phyloP scores from a whole-genome alignment of 345 rosid genomes.

The Bruguiera gymnorhiza region DNA sequence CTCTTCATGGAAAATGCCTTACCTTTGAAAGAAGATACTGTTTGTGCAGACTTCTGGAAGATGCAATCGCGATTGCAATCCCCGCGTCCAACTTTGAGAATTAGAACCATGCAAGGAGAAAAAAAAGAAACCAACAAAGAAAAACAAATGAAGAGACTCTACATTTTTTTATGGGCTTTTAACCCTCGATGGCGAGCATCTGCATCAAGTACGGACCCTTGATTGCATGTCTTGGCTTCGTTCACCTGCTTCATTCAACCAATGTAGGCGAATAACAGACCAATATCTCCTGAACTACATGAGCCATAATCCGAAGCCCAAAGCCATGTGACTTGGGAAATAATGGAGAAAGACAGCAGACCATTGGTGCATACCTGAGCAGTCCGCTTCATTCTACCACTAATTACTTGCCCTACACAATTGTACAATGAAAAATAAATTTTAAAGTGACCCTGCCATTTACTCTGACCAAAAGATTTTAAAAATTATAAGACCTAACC shows the following conservation, averaged over 20 bases:
- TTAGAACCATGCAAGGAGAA: background rate
- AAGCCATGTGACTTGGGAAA: background rate
- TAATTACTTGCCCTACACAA: background rate
- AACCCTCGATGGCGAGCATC: constrained; percentile 14
- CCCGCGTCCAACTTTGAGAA: constrained; percentile 4
- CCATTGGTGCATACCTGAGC: constrained; percentile 9
- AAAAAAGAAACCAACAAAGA: background rate
- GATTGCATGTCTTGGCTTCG: constrained; percentile 1
- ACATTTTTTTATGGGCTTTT: constrained; percentile 5
- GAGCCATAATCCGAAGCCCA: background rate
- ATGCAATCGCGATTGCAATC: background rate
- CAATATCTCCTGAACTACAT: no score
- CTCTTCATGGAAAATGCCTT: background rate
- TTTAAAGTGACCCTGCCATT: no score
- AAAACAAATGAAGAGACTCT: background rate
- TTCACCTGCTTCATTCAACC: constrained; percentile 22
- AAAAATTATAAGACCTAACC: no score
- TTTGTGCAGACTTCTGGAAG: constrained; percentile 12
- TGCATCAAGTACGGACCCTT: constrained; percentile 8
- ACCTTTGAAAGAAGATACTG: background rate
- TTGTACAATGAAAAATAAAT: no score
- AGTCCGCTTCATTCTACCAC: constrained; percentile 21
- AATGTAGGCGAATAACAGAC: background rate
- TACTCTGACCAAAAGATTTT: no score
- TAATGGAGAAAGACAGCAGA: background rate